phyloP scores from a whole-genome alignment of 2,329 filamentous ascomycete genomes.

The Karstenula rhodostoma region DNA sequence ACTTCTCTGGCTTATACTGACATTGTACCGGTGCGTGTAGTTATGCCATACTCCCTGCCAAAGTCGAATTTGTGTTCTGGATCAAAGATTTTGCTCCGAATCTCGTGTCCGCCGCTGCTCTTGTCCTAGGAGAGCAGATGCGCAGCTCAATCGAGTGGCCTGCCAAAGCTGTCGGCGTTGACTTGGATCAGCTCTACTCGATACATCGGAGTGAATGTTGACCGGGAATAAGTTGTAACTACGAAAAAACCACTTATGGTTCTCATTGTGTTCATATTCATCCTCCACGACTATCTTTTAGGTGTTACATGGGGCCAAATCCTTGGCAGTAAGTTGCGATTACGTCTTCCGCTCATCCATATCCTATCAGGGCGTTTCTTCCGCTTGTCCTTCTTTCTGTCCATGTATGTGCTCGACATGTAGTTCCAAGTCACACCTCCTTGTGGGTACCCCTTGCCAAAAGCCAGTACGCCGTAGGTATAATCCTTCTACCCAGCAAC shows the following conservation, averaged over 20 bases:
- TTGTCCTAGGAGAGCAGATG: constrained; percentile 32
- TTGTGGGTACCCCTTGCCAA: not conserved
- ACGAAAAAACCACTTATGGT: not conserved
- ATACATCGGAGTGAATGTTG: not conserved
- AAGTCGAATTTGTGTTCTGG: constrained; percentile 30
- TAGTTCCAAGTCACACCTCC: not conserved
- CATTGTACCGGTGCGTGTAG: too few species aligned
- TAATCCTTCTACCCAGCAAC: not conserved
- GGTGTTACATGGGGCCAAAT: not conserved
- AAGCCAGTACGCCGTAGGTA: not conserved
- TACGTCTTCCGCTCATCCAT: not conserved
- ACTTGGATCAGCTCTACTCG: constrained; percentile 27
- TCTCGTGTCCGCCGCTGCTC: constrained; percentile 31
- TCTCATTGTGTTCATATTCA: not conserved
- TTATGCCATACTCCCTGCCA: constrained; percentile 32
- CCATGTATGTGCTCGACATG: not conserved
- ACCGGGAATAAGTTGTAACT: not conserved
- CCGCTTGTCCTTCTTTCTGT: too few species aligned
- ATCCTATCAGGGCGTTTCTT: not conserved
- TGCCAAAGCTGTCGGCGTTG: constrained; percentile 23
- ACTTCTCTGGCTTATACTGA: too few species aligned
- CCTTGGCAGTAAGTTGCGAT: not conserved
- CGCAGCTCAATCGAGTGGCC: constrained; percentile 39
- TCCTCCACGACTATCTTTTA: not conserved
- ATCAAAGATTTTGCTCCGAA: constrained; percentile 28